phyloP scores from a whole-genome alignment of 768 basidiomycete species.

The Kwoniella pini region DNA sequence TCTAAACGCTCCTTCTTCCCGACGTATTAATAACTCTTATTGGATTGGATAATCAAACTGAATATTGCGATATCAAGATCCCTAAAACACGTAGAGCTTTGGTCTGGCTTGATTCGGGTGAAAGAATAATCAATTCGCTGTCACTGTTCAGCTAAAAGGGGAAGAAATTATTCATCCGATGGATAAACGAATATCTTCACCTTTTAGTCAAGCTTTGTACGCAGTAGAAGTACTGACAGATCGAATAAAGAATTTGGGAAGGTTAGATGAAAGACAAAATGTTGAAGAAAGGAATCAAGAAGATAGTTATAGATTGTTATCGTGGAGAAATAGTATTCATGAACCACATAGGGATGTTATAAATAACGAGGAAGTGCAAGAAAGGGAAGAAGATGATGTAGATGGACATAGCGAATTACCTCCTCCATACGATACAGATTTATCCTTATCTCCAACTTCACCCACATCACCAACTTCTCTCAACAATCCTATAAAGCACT shows the following conservation, averaged over 20 bases:
- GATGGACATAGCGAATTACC: not conserved
- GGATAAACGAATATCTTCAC: constrained; percentile 6
- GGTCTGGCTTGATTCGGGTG: too few species aligned
- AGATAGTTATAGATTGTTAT: constrained; percentile 7
- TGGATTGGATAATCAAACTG: too few species aligned
- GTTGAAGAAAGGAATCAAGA: constrained; percentile 3
- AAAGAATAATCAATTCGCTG: too few species aligned
- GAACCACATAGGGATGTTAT: not conserved
- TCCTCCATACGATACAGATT: constrained; percentile 2
- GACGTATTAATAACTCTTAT: too few species aligned
- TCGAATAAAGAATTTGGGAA: not conserved
- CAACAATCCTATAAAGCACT: not conserved
- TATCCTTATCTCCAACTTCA: not conserved
- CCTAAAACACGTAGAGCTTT: too few species aligned
- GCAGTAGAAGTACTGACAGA: constrained; percentile 8
- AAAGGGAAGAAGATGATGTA: not conserved
- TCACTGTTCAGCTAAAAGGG: too few species aligned
- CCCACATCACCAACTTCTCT: not conserved
- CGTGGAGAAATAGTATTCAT: constrained; percentile 4
- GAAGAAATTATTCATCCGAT: not conserved
- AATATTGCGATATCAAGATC: too few species aligned
- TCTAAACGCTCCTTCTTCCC: too few species aligned
- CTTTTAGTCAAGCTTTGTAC: constrained; percentile 6
- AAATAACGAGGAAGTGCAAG: too few species aligned
- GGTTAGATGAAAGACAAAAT: not conserved